Conservation (phyloP, 2,329 filamentous ascomycete species). For the Botrytis deweyae region DNA sequence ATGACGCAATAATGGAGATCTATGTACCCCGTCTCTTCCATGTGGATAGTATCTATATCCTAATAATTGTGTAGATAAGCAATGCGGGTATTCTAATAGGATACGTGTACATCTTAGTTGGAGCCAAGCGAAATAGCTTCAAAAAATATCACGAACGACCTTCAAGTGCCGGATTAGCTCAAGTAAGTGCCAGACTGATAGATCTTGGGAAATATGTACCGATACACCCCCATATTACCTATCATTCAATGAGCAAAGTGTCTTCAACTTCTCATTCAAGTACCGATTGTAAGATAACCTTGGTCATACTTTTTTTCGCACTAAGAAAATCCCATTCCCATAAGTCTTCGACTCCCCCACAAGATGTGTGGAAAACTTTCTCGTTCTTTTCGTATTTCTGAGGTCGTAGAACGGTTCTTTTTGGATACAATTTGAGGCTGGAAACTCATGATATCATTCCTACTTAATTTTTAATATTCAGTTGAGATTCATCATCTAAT, state of each 20-base stretch:
- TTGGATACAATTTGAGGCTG: not conserved
- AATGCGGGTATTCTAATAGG: not conserved
- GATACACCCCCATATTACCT: not conserved
- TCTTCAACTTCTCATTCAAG: not conserved
- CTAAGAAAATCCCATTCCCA: not conserved
- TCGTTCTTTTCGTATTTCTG: not conserved
- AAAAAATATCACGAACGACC: not conserved
- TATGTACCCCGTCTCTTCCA: not conserved
- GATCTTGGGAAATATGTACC: not conserved
- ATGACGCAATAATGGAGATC: not conserved
- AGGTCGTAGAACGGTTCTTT: not conserved
- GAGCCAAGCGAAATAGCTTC: not conserved
- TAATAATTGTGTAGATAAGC: not conserved
- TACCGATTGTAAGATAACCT: not conserved
- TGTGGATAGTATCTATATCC: not conserved
- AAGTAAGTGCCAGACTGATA: not conserved
- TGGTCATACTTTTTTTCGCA: not conserved
- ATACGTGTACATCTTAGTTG: not conserved
- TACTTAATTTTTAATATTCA: not conserved
- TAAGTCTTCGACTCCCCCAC: not conserved
- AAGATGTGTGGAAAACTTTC: not conserved
- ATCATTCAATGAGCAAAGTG: not conserved
- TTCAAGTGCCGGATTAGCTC: not conserved
- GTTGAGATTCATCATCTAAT: not conserved
- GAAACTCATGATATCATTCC: not conserved